Conservation (phyloP, 495 filamentous ascomycete species). For the Hapsidospora chrysogenum region DNA sequence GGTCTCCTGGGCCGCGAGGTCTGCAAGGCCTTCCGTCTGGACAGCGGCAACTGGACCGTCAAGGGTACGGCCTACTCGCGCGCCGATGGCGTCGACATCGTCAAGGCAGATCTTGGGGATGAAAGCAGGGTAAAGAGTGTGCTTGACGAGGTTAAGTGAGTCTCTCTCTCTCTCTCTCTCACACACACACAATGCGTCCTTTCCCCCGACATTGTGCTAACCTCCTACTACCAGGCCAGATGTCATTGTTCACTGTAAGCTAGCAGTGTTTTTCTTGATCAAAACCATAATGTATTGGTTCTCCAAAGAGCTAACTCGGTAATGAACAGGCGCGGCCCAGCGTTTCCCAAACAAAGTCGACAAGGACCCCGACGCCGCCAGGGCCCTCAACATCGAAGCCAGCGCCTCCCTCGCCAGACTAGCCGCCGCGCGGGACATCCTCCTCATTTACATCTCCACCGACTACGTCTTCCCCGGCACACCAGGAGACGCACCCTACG, state of each 20-base stretch:
- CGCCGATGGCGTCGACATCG: conserved; percentile 50
- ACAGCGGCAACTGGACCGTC: conserved; percentile 42
- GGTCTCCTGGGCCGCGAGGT: conserved; percentile 75
- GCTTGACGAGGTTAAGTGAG: conserved; percentile 48
- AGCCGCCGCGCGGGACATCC: conserved; percentile 40
- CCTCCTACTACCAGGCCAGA: conserved; percentile 52
- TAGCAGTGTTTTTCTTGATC: too few species aligned
- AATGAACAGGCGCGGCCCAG: conserved; percentile 60
- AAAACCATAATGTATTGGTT: too few species aligned
- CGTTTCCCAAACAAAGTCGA: conserved; percentile 77
- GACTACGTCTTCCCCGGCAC: conserved; percentile 84
- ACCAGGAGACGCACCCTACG: conserved; percentile 77
- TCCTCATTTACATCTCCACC: conserved; percentile 86
- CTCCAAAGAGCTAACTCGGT: too few species aligned
- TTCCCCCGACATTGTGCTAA: too few species aligned
- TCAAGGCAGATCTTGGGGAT: conserved; percentile 62
- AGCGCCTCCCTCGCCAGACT: conserved; percentile 47
- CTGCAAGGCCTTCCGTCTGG: conserved; percentile 51
- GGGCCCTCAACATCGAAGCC: conserved; percentile 59
- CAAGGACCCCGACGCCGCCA: conserved; percentile 57
- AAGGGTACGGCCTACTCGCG: conserved; percentile 66
- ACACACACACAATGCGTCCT: too few species aligned
- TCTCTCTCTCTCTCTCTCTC: neutral
- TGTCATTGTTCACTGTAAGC: conserved; percentile 70
- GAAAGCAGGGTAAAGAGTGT: conserved; percentile 39